Evolutionary conservation across 2,329 filamentous ascomycete genomes (phyloP), one percentile per base, ranked within the genome.

Genomic region (Chaetomium sp.): DNA sequence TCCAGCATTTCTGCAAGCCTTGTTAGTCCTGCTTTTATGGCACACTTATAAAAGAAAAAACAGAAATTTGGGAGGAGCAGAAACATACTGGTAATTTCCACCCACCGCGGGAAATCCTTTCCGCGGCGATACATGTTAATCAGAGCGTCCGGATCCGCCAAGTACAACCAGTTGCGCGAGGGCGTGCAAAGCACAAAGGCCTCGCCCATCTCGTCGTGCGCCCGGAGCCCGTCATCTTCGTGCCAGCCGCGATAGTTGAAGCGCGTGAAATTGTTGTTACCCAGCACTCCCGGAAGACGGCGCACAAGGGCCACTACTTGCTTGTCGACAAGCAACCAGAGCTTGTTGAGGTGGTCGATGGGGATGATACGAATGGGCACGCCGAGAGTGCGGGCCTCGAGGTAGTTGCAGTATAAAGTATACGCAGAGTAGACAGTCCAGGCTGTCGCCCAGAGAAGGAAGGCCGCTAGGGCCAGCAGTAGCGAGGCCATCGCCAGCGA

Each of bases 241-340:
- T 70, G 65, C 64, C 64, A 70, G 5, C 63, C 64, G 7, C 64
- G 57, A 36, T 53, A 70, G 50, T 70, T 70, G 59, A 65, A 70
- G 3, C 66, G 53, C 2, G 65, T 67, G 49, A 71, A 67, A 55
- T 55, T 69, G 54, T 63, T 67, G 9, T 68, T 58, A 2, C 66
- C 64, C 1, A 64, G 42, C 2, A 64, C 63, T 1, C 45, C 45
- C 5, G 36, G 47, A 5, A 68, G 47, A 3, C 52, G 57, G 7
- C 59, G 49, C n/a, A 70, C 10, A 6, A 65, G 6, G 3, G 54
- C 37, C 0, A 66, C 38, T 1, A 69, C 59, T 12, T 59, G 58
- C 12, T 63, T 54, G 47, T 69, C 67, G 0, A 67, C 14, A 0
- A 70, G 52, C 1, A 57, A 37, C 69, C 70, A 72, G 12, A 70